A percentile compares a stretch with the other conserved stretches of the same genome.
Conservation (phyloP, 1,139 yeast species). For the Taphrina deformans region DNA sequence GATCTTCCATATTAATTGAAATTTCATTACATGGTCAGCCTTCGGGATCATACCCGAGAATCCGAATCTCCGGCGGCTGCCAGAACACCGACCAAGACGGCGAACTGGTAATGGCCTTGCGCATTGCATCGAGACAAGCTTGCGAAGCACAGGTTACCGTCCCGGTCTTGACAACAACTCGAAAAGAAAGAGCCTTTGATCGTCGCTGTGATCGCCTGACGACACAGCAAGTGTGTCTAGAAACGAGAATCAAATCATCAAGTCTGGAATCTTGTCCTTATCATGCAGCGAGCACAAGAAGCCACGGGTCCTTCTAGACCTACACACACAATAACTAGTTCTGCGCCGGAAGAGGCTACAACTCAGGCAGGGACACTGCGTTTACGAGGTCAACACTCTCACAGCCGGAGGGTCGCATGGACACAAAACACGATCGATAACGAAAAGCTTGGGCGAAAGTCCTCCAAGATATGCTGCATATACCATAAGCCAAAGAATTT, state of each 20-base stretch:
- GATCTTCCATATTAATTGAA: neutral
- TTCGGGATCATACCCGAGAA: neutral
- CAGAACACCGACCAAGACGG: neutral
- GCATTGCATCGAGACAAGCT: too few species aligned
- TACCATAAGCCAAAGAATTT: constrained; percentile 35
- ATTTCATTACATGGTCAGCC: neutral
- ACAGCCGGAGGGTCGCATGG: constrained; percentile 35
- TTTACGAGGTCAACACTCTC: constrained; percentile 18
- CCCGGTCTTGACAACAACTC: too few species aligned
- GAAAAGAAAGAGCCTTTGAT: too few species aligned
- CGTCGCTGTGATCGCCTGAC: too few species aligned
- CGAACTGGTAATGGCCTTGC: neutral
- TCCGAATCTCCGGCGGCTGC: neutral
- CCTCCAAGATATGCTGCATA: constrained; percentile 37
- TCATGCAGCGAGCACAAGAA: constrained; percentile 1
- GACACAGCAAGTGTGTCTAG: too few species aligned
- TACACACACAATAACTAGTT: constrained; percentile 4
- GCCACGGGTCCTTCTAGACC: constrained; percentile 14
- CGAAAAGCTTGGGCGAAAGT: constrained; percentile 35
- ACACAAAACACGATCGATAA: constrained; percentile 36
- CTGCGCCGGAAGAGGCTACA: neutral
- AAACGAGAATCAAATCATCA: too few species aligned
- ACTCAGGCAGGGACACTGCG: constrained; percentile 13
- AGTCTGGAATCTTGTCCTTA: too few species aligned
- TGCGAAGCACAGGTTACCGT: too few species aligned